A percentile compares a stretch with the other conserved stretches of the same genome.
Conservation (phyloP, 768 basidiomycete genomes). For the Pleurotus platypus region DNA sequence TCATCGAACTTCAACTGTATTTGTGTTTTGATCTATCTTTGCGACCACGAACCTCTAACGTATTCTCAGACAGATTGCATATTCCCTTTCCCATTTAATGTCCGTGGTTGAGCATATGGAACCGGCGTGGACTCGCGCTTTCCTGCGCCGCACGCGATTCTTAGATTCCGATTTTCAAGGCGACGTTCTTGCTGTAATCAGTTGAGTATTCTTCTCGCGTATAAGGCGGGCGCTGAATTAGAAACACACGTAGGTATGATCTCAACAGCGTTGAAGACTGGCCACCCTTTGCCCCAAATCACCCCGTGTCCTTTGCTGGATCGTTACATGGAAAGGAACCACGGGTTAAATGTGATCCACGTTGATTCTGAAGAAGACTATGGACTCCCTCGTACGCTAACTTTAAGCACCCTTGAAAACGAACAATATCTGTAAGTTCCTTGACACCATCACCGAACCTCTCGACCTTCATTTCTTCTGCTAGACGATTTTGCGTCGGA, state of each 20-base stretch:
- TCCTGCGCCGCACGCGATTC: slow-evolving; percentile 71
- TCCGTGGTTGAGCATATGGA: slow-evolving; percentile 73
- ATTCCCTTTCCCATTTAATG: slow-evolving; percentile 68
- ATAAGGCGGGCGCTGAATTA: not conserved
- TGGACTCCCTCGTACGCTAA: slow-evolving; percentile 68
- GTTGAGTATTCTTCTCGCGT: slow-evolving; percentile 31
- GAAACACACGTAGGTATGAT: slow-evolving; percentile 53
- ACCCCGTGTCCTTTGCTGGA: slow-evolving; percentile 71
- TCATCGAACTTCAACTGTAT: slow-evolving; percentile 67
- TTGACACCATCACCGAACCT: not conserved
- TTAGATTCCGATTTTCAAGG: slow-evolving; percentile 81
- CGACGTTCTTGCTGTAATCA: slow-evolving; percentile 79
- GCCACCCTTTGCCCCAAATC: slow-evolving; percentile 77
- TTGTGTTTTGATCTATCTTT: slow-evolving; percentile 13
- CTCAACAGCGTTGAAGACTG: slow-evolving; percentile 70
- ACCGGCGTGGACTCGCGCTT: slow-evolving; percentile 72
- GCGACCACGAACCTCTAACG: slow-evolving; percentile 5
- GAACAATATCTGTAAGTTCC: slow-evolving; percentile 72
- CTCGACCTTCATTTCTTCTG: not conserved
- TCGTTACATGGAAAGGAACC: slow-evolving; percentile 41
- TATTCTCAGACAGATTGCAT: slow-evolving; percentile 55
- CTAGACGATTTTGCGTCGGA: slow-evolving; percentile 68
- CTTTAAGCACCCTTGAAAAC: slow-evolving; percentile 68
- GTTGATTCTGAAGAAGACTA: slow-evolving; percentile 73
- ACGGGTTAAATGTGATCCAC: slow-evolving; percentile 65